phyloP scores from a whole-genome alignment of 179 eudicot species.

The Silene noctiflora region DNA sequence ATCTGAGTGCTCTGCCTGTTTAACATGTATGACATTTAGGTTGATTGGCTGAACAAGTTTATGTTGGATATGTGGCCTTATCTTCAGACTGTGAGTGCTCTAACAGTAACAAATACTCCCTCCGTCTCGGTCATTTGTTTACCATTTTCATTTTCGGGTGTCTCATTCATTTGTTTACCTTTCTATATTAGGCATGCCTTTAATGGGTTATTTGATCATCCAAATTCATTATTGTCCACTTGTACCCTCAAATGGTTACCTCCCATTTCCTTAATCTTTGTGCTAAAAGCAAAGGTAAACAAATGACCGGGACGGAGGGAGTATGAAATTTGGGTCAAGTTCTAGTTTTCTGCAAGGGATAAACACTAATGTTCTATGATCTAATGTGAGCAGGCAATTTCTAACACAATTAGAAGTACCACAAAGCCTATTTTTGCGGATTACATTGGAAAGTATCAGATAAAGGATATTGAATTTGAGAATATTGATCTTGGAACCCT shows the following conservation, averaged over 20 bases:
- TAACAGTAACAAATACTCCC: not conserved
- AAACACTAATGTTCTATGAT: conserved; percentile 6
- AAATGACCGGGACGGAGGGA: no score
- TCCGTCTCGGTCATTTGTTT: no score
- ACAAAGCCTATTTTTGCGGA: conserved; percentile 61
- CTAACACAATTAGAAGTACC: conserved; percentile 48
- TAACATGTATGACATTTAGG: conserved; percentile 40
- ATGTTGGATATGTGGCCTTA: conserved; percentile 77
- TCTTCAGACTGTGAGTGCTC: conserved; percentile 64
- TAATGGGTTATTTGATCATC: no score
- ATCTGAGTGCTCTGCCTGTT: conserved; percentile 1
- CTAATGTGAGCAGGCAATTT: conserved; percentile 52
- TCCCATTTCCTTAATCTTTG: no score
- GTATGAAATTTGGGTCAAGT: not conserved
- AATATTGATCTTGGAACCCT: conserved; percentile 74
- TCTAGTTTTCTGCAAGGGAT: not conserved
- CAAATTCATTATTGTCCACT: no score
- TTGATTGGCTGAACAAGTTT: conserved; percentile 86
- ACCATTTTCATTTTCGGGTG: no score
- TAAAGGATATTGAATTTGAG: conserved; percentile 67
- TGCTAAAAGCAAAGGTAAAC: no score
- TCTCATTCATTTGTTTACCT: no score
- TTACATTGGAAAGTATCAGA: conserved; percentile 65
- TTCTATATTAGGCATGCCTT: no score
- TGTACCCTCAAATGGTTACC: no score